Evolutionary conservation across 306 rosid species (phyloP).

Genomic region (Dicorynia guianensis): DNA sequence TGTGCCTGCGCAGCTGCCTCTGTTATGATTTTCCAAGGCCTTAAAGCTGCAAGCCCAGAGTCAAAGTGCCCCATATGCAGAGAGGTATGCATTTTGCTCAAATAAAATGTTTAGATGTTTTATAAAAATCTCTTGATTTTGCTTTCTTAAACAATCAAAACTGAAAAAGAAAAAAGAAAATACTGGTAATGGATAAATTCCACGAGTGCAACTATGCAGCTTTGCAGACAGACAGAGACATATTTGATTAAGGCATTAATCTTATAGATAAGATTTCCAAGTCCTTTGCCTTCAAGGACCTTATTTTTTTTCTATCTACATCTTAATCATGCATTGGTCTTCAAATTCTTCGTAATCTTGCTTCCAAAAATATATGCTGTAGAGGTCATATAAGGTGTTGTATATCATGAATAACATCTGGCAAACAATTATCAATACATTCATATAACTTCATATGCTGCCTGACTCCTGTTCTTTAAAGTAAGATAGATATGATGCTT

Average conservation of each 20-base stretch:
- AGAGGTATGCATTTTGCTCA: constrained; percentile 65
- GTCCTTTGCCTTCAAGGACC: background rate
- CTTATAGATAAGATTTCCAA: background rate
- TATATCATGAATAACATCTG: background rate
- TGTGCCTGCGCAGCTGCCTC: constrained; percentile 94
- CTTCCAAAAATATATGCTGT: no score
- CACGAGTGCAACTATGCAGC: constrained; percentile 14
- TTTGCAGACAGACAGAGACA: background rate
- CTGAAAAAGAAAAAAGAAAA: background rate
- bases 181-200: background rate
- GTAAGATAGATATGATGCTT: no score
- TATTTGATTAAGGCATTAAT: background rate
- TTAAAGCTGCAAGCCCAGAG: constrained; percentile 64
- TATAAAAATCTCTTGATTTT: background rate
- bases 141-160: background rate
- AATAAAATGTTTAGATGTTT: constrained; percentile 2
- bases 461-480: no score
- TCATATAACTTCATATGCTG: no score
- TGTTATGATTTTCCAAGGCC: constrained; percentile 79
- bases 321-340: constrained; percentile 6
- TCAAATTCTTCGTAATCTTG: constrained; percentile 9
- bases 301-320: background rate
- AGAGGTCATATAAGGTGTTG: background rate
- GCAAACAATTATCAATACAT: no score
- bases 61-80: constrained; percentile 92